Evolutionary conservation across 2,329 filamentous ascomycete species (phyloP).

Genomic region (Uncinocarpus reesii): DNA sequence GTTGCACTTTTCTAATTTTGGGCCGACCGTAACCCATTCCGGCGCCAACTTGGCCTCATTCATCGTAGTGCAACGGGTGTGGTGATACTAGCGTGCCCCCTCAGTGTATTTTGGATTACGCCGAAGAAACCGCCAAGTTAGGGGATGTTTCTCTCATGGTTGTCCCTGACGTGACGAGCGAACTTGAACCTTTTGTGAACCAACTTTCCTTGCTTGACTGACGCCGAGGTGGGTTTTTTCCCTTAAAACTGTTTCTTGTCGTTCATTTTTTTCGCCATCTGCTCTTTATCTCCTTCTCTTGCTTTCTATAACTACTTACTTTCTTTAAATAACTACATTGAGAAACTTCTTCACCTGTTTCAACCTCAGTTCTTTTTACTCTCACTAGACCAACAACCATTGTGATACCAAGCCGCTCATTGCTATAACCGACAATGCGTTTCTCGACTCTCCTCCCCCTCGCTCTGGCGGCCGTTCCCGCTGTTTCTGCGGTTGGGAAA

Average conservation of each 20-base stretch:
- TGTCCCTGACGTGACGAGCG: neutral
- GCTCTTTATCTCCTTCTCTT: conserved; percentile 6
- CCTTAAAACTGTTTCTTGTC: conserved; percentile 7
- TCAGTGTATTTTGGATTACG: neutral
- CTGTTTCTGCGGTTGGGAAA: conserved; percentile 44
- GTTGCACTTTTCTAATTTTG: neutral
- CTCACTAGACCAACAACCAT: too few relatives aligned
- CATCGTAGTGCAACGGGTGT: neutral
- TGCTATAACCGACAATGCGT: conserved; percentile 35
- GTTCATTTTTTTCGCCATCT: conserved; percentile 10
- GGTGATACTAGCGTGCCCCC: neutral
- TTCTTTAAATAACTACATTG: conserved; percentile 1
- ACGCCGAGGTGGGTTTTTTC: conserved; percentile 7
- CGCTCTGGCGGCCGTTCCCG: conserved; percentile 37
- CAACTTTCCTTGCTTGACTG: conserved; percentile 7
- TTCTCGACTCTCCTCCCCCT: conserved; percentile 32
- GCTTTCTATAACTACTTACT: conserved; percentile 1
- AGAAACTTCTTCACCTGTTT: neutral
- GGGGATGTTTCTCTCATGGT: neutral
- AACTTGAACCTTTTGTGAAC: conserved; percentile 4
- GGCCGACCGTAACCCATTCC: neutral
- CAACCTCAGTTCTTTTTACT: neutral
- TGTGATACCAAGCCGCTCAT: neutral
- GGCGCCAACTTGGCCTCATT: neutral
- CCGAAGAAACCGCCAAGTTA: neutral